Evolutionary conservation across 2,329 filamentous ascomycete genomes (phyloP).

Genomic region (Pseudogymnoascus sp.): DNA sequence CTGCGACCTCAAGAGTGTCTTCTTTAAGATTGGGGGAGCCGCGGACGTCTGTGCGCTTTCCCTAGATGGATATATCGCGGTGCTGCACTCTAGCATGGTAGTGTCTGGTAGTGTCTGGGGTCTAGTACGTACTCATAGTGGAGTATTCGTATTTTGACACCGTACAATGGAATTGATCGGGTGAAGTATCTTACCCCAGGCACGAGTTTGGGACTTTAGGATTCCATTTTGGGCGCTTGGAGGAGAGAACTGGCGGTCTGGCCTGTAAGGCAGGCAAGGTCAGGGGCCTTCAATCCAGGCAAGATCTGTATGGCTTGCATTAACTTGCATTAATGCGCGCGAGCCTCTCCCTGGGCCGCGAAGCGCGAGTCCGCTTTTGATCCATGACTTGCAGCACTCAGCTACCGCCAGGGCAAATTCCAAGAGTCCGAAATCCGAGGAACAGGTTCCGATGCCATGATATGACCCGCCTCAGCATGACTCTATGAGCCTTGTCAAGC

Average conservation of each 20-base stretch:
- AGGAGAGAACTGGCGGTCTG: constrained; percentile 29
- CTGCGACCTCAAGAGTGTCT: constrained; percentile 5
- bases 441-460: neutral
- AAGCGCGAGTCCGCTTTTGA: neutral
- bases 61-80: constrained; percentile 2
- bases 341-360: neutral
- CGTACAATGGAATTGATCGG: constrained; percentile 1
- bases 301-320: constrained; percentile 9
- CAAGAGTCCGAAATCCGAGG: neutral
- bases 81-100: constrained; percentile 1
- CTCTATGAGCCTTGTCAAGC: neutral
- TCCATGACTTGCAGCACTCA: neutral
- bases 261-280: constrained; percentile 19
- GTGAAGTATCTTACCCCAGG: neutral
- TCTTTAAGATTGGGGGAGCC: neutral
- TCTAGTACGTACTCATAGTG: neutral
- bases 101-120: neutral
- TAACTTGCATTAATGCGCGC: constrained; percentile 5
- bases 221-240: constrained; percentile 7
- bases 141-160: neutral
- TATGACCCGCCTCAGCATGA: neutral
- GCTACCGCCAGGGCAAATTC: neutral
- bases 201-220: neutral
- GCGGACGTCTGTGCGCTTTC: neutral
- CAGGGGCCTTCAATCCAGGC: constrained; percentile 19